These are phyloP conservation scores for Chaetomiaceae sp. DNA, from an alignment of 2,329 filamentous ascomycete species.

Conservation along the genomic window DNA sequence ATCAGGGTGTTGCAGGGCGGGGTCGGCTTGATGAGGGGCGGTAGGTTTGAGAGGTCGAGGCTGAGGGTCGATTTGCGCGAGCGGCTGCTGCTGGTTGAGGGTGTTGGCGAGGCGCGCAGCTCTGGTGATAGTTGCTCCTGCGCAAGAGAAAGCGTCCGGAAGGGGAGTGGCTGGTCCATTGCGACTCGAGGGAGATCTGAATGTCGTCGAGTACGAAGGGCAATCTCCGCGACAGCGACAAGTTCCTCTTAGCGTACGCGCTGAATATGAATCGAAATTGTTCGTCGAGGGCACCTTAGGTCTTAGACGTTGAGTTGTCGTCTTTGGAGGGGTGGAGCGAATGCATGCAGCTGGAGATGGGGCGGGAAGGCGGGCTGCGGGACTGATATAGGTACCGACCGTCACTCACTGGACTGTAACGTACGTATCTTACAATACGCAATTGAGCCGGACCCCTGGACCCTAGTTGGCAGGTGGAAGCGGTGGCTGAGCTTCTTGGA, in stretches of 20 bases:
- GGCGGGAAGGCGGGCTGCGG: no score
- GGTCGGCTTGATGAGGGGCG: constrained; percentile 65
- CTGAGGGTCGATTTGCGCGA: constrained; percentile 53
- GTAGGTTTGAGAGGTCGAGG: constrained; percentile 69
- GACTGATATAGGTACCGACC: no score
- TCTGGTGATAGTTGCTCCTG: constrained; percentile 13
- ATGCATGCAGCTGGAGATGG: constrained; percentile 1
- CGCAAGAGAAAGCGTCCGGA: not conserved
- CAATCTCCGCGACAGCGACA: no score
- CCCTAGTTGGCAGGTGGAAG: not conserved
- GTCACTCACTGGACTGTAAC: not conserved
- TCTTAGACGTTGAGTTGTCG: not conserved
- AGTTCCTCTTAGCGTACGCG: no score
- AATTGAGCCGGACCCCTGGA: no score
- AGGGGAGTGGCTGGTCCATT: constrained; percentile 18
- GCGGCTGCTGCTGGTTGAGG: constrained; percentile 43
- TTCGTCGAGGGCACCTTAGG: not conserved
- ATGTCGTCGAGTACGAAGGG: no score
- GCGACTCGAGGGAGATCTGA: not conserved
- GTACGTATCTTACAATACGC: no score
- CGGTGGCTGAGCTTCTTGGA: constrained; percentile 18
- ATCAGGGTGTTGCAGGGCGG: constrained; percentile 78
- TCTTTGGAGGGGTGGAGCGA: not conserved
- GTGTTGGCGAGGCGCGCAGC: constrained; percentile 30
- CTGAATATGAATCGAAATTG: no score